A percentile compares a stretch with the other conserved stretches of the same genome.
phyloP scores from a whole-genome alignment of 2,329 filamentous ascomycete genomes.

The Diaporthe australafricana region DNA sequence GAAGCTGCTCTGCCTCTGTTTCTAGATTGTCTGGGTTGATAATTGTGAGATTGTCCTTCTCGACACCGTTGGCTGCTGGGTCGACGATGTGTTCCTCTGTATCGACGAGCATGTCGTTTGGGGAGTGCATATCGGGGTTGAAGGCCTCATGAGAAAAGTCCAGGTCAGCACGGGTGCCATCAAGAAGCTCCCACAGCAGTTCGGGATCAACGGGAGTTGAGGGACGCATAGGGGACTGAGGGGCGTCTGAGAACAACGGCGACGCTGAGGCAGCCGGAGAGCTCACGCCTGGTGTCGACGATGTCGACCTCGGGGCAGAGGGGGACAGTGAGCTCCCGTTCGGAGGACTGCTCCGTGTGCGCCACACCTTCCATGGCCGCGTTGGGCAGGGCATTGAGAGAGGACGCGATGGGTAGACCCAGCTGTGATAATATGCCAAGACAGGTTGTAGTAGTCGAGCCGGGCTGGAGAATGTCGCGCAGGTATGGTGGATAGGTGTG shows the following conservation, averaged over 20 bases:
- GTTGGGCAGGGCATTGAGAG: constrained; percentile 30
- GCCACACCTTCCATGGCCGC: constrained; percentile 30
- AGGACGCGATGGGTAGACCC: neutral
- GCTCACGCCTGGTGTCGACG: constrained; percentile 49
- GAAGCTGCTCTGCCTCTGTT: constrained; percentile 58
- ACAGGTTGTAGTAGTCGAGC: constrained; percentile 12
- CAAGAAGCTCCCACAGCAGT: constrained; percentile 27
- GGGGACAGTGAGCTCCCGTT: constrained; percentile 27
- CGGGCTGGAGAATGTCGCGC: neutral
- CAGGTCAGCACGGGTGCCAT: constrained; percentile 41
- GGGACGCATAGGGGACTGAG: constrained; percentile 20
- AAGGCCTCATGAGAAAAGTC: constrained; percentile 56
- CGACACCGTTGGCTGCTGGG: constrained; percentile 55
- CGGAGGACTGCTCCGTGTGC: constrained; percentile 34
- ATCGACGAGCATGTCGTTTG: constrained; percentile 68
- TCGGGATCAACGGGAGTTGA: constrained; percentile 17
- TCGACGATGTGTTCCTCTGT: constrained; percentile 65
- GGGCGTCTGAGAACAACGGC: constrained; percentile 6
- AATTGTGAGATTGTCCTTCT: constrained; percentile 65
- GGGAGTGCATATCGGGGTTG: constrained; percentile 63
- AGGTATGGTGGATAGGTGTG: constrained; percentile 20
- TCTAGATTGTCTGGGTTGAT: constrained; percentile 66
- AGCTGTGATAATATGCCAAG: constrained; percentile 31
- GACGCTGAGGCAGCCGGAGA: constrained; percentile 33
- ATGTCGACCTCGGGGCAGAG: constrained; percentile 26